These are phyloP conservation scores for barrel medic (Medicago truncatula) DNA, from an alignment of 306 rosid species.

Conservation along the genomic window DNA sequence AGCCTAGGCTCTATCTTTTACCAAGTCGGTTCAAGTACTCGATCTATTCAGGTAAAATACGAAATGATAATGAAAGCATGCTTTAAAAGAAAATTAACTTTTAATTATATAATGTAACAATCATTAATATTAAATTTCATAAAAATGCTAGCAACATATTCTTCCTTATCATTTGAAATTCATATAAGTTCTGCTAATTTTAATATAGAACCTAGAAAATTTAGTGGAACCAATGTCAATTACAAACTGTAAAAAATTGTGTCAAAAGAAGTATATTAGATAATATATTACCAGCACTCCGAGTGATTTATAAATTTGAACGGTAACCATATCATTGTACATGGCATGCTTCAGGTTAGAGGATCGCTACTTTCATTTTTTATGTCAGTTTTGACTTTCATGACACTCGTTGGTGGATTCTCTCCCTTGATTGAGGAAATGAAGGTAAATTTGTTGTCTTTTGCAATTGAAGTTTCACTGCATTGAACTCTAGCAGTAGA, in stretches of 20 bases:
- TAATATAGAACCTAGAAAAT: background rate
- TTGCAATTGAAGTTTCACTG: background rate
- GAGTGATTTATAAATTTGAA: background rate
- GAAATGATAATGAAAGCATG: background rate
- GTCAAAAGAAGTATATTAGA: background rate
- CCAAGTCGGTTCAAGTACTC: slow-evolving; percentile 43
- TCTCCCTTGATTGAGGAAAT: slow-evolving; percentile 69
- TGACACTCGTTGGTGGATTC: slow-evolving; percentile 71
- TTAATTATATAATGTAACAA: background rate
- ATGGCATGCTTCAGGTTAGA: slow-evolving; percentile 52
- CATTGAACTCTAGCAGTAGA: background rate
- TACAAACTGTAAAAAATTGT: background rate
- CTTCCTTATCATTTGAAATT: background rate
- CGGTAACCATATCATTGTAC: background rate
- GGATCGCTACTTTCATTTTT: slow-evolving; percentile 53
- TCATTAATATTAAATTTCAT: background rate
- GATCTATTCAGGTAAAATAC: slow-evolving; percentile 40
- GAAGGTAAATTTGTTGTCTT: slow-evolving; percentile 48
- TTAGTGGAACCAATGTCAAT: background rate
- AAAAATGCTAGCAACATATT: background rate
- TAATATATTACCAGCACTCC: background rate
- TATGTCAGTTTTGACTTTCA: slow-evolving; percentile 54
- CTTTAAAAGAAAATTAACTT: background rate
- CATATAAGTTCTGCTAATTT: background rate
- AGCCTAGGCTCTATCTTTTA: slow-evolving; percentile 63